Base-by-base conservation (phyloP, 495 filamentous ascomycete species). In the Neurospora hispaniola region DNA sequence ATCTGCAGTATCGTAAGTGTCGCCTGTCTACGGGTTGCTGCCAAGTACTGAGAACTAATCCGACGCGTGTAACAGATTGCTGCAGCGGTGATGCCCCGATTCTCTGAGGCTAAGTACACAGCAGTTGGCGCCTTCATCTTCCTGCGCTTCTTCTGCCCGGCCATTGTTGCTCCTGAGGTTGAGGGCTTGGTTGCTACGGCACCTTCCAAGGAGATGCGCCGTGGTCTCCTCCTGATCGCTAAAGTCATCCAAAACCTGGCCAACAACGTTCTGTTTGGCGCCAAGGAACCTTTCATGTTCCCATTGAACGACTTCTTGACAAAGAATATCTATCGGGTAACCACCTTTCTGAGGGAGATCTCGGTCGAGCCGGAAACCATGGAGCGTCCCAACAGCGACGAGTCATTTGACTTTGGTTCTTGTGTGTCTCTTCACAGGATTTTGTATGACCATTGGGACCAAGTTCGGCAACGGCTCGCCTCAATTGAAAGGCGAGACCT, bases 41-140 rank as follows among this genome's bases (percentile, higher is more conserved):
- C 62, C 42, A 12, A 43, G 14, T 42, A 10, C 41, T 35, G 9
- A 38, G 40, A 41, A 9, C 38, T 71, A 31, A 41, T 43, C 35
- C 23, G 46, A n/a, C 11, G 35, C 23, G 38, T 59, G 23, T 66
- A 39, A 42, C 69, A 86, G 85, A 90, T 91, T 73, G 86, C 87
- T 14, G 74, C 80, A 16, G 85, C 88, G 41, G 88, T 90, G 5
- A 82, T 86, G 80, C 82, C 81, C 11, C 82, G 87, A 40, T 90
- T 90, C 71, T 87, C 86, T 16, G 89, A 90, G 27, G 89, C 89
- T n/a, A 91, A 90, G 78, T 91, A 89, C 75, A 91, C 89, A 4
- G 89, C 89, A 42, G 89, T 91, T 43, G 89, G 89, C 1, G 88
- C 89, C 1, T 91, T 91, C 76, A 89, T 91, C 71, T 91, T 91